Conservation (phyloP, 495 filamentous ascomycete species). For the Annulohypoxylon stygium region DNA sequence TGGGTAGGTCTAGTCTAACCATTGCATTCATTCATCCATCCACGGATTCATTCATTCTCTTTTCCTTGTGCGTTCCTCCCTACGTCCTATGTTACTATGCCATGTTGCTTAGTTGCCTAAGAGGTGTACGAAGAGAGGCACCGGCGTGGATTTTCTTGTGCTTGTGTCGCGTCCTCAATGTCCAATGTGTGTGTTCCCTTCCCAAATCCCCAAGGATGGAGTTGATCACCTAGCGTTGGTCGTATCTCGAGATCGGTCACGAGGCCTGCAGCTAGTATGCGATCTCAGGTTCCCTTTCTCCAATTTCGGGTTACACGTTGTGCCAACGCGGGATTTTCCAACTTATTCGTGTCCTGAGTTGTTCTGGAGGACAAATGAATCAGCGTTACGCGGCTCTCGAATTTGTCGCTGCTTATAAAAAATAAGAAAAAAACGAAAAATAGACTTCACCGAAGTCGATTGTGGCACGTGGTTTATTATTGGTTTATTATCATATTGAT, state of each 20-base stretch:
- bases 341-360: background rate
- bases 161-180: background rate
- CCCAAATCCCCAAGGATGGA: conserved; percentile 11
- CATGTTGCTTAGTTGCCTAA: background rate
- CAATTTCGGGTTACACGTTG: background rate
- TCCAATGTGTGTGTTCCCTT: background rate
- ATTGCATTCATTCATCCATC: background rate
- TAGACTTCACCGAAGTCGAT: conserved; percentile 16
- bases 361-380: conserved; percentile 27
- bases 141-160: conserved; percentile 14
- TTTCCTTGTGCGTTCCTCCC: background rate
- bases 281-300: conserved; percentile 21
- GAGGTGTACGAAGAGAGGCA: conserved; percentile 18
- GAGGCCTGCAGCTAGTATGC: conserved; percentile 35
- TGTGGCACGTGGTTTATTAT: conserved; percentile 15
- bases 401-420: background rate
- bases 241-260: conserved; percentile 31
- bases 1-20: background rate
- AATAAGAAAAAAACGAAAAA: background rate
- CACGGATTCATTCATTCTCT: background rate
- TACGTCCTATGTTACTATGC: background rate
- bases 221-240: background rate
- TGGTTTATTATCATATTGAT: conserved; percentile 15
- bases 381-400: conserved; percentile 36
- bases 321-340: conserved; percentile 14